phyloP scores from a whole-genome alignment of 371 early-diverging fungal genomes.

The Apophysomyces ossiformis region DNA sequence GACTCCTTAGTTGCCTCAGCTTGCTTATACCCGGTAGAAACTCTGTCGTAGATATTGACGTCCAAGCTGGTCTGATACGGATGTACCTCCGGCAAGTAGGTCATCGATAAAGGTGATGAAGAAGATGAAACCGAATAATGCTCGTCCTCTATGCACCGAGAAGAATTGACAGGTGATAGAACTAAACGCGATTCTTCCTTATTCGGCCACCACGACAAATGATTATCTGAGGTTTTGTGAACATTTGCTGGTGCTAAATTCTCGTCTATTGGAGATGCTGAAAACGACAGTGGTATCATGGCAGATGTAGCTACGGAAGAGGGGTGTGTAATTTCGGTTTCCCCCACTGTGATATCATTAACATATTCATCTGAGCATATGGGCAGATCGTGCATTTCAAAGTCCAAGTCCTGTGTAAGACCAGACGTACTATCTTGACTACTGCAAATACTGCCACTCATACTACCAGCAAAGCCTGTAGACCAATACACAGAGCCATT shows the following conservation, averaged over 20 bases:
- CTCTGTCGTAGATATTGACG: not conserved
- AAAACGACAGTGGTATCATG: too few species aligned
- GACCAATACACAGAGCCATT: slow-evolving; percentile 17
- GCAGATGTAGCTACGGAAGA: slow-evolving; percentile 11
- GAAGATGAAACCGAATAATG: slow-evolving; percentile 34
- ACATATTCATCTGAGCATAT: not conserved
- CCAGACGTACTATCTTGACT: slow-evolving; percentile 40
- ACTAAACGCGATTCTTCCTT: slow-evolving; percentile 12
- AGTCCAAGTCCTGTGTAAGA: slow-evolving; percentile 34
- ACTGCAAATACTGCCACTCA: slow-evolving; percentile 18
- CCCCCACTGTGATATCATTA: not conserved
- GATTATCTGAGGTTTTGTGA: not conserved
- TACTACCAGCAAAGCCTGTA: slow-evolving; percentile 14
- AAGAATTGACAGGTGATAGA: slow-evolving; percentile 4
- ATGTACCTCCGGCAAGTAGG: slow-evolving; percentile 15
- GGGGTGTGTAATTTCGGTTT: not conserved
- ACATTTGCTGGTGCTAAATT: not conserved
- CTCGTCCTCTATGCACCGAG: slow-evolving; percentile 23
- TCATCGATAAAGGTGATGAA: slow-evolving; percentile 35
- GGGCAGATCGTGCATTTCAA: slow-evolving; percentile 31
- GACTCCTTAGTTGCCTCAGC: slow-evolving; percentile 33
- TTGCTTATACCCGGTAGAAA: not conserved
- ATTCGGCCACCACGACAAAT: not conserved
- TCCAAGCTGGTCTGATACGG: not conserved
- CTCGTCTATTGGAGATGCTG: not conserved